phyloP scores from a whole-genome alignment of 208 protist genomes.

The Acanthamoeba royreba region DNA sequence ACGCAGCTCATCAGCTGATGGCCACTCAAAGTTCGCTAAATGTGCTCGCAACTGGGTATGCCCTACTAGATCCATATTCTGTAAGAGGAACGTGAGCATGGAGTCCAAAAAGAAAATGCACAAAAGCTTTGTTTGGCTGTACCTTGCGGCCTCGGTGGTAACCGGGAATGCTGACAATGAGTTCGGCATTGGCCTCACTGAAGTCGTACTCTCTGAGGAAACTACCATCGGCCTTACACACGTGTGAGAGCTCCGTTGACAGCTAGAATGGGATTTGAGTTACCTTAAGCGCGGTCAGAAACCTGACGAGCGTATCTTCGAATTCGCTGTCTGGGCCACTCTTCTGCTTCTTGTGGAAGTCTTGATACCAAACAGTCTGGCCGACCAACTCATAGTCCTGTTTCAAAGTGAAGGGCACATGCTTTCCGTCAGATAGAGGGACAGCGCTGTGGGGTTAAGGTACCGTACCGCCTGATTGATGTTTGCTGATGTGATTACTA shows the following conservation, averaged over 20 bases:
- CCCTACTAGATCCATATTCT: not conserved
- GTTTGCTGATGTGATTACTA: not conserved
- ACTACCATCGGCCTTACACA: not conserved
- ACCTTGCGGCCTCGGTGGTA: not conserved
- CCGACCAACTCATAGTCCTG: conserved; percentile 16
- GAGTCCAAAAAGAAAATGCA: not conserved
- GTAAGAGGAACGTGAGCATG: not conserved
- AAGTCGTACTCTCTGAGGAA: conserved; percentile 49
- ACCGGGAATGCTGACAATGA: conserved; percentile 45
- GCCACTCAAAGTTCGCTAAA: not conserved
- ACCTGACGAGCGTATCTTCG: not conserved
- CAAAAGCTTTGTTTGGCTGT: not conserved
- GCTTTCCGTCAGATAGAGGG: too few relatives aligned
- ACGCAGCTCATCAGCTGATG: not conserved
- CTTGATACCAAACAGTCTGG: conserved; percentile 62
- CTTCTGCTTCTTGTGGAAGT: conserved; percentile 32
- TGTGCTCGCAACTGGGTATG: not conserved
- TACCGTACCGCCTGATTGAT: not conserved
- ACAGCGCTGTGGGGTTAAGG: too few relatives aligned
- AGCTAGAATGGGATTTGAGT: not conserved
- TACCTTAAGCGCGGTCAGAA: not conserved
- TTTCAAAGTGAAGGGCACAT: not conserved
- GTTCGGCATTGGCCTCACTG: not conserved
- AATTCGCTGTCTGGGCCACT: not conserved
- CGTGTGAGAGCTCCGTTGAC: not conserved